Percentiles rank a stretch among this genome's conserved stretches.
These are phyloP conservation scores for Arctium minus DNA, from an alignment of 129 eudicot species.

Conservation along the genomic window DNA sequence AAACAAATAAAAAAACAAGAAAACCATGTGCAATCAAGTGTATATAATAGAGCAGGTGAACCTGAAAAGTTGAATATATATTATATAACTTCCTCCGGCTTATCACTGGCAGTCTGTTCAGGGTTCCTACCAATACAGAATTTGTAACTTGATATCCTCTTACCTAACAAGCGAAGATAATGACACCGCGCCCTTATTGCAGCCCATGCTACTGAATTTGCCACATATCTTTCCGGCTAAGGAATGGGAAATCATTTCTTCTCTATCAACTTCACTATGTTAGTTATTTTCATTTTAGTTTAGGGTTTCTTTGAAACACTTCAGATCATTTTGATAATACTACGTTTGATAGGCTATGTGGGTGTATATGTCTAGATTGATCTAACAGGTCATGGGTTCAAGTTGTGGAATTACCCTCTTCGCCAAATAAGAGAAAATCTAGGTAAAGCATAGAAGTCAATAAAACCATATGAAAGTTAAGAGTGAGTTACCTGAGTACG, in stretches of 20 bases:
- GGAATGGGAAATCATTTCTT: no score
- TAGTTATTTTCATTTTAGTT: no score
- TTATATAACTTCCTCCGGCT: not conserved
- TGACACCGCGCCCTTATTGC: no score
- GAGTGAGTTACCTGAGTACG: slow-evolving; percentile 62
- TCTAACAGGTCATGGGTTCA: not conserved
- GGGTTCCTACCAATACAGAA: no score
- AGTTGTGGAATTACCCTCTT: not conserved
- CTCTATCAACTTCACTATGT: no score
- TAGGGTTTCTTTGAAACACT: no score
- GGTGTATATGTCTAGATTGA: not conserved
- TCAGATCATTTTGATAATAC: no score
- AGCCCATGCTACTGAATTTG: no score
- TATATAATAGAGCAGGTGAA: not conserved
- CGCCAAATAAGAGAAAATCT: not conserved
- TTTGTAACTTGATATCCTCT: no score
- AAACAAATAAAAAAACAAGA: not conserved
- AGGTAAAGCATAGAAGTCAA: not conserved
- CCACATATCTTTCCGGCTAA: no score
- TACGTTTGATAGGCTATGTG: not conserved
- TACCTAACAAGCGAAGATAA: no score
- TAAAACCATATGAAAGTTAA: not conserved
- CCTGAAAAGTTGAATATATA: not conserved
- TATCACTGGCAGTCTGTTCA: no score
- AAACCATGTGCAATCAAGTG: not conserved